phyloP scores from a whole-genome alignment of 257 asterid species.

The Solanum gracilifrons region DNA sequence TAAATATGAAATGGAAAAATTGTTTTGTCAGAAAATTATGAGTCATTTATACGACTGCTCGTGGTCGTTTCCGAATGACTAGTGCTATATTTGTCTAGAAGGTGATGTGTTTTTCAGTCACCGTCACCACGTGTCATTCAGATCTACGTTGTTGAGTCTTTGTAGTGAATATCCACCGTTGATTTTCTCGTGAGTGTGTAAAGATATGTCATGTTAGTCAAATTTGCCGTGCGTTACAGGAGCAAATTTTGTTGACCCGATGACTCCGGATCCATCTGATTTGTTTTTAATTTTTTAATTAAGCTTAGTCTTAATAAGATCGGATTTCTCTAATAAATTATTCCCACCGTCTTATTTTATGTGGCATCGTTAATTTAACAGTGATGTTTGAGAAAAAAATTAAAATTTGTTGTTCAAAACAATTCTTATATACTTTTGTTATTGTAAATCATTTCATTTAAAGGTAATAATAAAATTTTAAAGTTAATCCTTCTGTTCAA shows the following conservation, averaged over 20 bases:
- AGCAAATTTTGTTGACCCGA: background rate
- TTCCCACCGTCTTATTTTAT: background rate
- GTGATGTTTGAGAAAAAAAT: too few species aligned
- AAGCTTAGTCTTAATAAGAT: background rate
- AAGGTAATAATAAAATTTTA: too few species aligned
- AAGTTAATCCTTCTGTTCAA: background rate
- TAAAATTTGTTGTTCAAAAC: too few species aligned
- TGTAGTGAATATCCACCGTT: background rate
- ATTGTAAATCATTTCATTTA: too few species aligned
- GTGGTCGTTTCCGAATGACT: background rate
- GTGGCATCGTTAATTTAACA: fast-evolving
- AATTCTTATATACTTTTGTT: too few species aligned
- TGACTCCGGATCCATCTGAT: background rate
- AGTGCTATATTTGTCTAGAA: background rate
- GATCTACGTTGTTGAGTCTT: background rate
- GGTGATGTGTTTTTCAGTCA: background rate
- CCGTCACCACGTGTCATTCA: background rate
- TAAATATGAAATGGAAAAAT: background rate
- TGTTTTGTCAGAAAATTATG: background rate
- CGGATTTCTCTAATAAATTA: background rate
- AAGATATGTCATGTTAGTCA: background rate
- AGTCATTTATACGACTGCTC: background rate
- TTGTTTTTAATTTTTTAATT: background rate
- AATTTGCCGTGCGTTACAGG: background rate
- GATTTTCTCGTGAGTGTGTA: background rate